Conservation (phyloP, 495 filamentous ascomycete species). For the Evernia prunastri region DNA sequence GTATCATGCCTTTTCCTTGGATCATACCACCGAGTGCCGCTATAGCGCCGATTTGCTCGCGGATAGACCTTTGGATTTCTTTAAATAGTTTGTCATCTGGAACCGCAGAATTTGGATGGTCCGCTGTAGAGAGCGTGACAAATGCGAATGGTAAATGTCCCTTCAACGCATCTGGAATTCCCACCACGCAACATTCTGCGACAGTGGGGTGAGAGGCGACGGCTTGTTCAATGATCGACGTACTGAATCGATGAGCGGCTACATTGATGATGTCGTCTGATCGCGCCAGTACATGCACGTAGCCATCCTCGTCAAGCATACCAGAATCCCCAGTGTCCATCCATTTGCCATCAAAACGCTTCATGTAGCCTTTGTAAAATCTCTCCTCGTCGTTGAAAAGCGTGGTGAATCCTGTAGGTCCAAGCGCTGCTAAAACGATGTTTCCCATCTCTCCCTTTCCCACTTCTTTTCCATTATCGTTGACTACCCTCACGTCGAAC, state of each 20-base stretch:
- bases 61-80: constrained; percentile 57
- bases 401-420: constrained; percentile 76
- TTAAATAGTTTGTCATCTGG: constrained; percentile 49
- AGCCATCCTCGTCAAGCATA: constrained; percentile 72
- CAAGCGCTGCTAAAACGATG: constrained; percentile 75
- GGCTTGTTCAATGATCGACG: constrained; percentile 83
- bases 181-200: constrained; percentile 76
- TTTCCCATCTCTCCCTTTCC: constrained; percentile 73
- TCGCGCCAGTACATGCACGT: constrained; percentile 79
- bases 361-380: constrained; percentile 75
- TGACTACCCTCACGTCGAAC: constrained; percentile 76
- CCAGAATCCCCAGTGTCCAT: constrained; percentile 89
- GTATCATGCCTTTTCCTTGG: constrained; percentile 80
- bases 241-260: constrained; percentile 85
- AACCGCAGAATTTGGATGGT: constrained; percentile 41
- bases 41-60: constrained; percentile 82
- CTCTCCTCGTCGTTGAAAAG: constrained; percentile 78
- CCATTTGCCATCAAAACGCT: constrained; percentile 72
- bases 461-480: constrained; percentile 69
- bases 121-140: constrained; percentile 50
- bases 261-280: constrained; percentile 94
- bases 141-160: constrained; percentile 91
- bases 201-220: constrained; percentile 72
- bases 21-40: constrained; percentile 79
- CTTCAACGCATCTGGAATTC: constrained; percentile 78